These are phyloP conservation scores for Diplodia intermedia DNA, from an alignment of 2,329 filamentous ascomycete genomes.

Conservation along the genomic window DNA sequence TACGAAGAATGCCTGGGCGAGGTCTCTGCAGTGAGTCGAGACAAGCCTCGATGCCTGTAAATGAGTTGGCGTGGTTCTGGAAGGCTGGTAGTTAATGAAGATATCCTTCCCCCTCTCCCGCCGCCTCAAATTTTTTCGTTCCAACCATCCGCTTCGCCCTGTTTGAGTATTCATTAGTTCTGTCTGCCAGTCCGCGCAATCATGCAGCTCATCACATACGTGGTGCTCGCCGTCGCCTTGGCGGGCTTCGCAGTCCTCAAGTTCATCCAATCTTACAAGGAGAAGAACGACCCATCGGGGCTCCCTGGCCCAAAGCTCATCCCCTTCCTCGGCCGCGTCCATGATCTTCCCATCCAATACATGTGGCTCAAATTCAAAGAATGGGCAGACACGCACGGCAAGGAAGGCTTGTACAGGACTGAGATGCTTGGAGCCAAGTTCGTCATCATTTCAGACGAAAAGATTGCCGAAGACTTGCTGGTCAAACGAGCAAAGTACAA, in stretches of 20 bases:
- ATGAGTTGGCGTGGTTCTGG: background rate
- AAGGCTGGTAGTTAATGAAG: background rate
- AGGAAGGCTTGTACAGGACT: conserved; percentile 41
- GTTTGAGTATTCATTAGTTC: background rate
- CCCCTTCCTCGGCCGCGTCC: conserved; percentile 49
- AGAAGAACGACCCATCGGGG: conserved; percentile 34
- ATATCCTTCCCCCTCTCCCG: conserved; percentile 3
- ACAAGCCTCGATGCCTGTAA: background rate
- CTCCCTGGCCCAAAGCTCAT: conserved; percentile 51
- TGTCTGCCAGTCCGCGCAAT: conserved; percentile 2
- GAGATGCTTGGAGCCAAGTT: conserved; percentile 51
- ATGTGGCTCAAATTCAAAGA: conserved; percentile 63
- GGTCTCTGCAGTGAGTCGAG: background rate
- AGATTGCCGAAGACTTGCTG: conserved; percentile 60
- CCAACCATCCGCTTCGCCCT: background rate
- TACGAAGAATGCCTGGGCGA: conserved; percentile 1
- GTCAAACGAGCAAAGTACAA: conserved; percentile 61
- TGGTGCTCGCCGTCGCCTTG: conserved; percentile 47
- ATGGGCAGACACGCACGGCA: conserved; percentile 46
- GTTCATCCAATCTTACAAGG: conserved; percentile 33
- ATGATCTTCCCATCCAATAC: conserved; percentile 57
- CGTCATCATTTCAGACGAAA: conserved; percentile 60
- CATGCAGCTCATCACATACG: conserved; percentile 53
- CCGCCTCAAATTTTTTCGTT: background rate
- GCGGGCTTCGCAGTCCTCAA: conserved; percentile 44